Base-by-base conservation (phyloP, 2,329 filamentous ascomycete species). In the Cordyceps militaris region DNA sequence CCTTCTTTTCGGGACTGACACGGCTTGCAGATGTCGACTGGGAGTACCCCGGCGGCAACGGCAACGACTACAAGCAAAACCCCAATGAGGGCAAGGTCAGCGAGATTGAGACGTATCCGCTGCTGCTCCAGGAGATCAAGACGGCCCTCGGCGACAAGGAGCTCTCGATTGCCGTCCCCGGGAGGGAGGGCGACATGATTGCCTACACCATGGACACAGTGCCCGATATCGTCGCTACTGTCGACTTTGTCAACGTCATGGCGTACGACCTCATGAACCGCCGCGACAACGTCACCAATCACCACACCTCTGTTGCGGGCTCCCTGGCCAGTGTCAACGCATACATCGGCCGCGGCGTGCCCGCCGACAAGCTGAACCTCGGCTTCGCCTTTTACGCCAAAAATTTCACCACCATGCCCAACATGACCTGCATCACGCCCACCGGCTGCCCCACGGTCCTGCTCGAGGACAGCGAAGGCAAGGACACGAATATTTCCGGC, bases 251-350 rank as follows among this genome's bases (percentile, higher is more conserved):
- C 65, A 89, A 89, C 50, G 71, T 89, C 61, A 89, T 89, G 86
- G 78, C 80, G 9, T 89, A 89, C 67, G 87, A 90, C 66, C 67
- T 90, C 49, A 86, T 87, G 79, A 89, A 88, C 71, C 83, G 87
- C 11, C 81, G 87, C n/a, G 83, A 89, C 67, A 81, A 74, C 51
- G 69, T 76, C 21, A 89, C 86, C 2, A 78, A 76, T 28, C 87
- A 89, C 66, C 85, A 89, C 64, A 81, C 79, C 10, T 82, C 83
- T 6, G 71, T 88, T 24, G 64, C 74, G 51, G 76, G 74, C 13
- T 83, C 84, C 9, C 66, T 81, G 1, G 72, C 78, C 4, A 73
- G 80, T 0, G 69, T 90, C 65, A 73, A 84, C 53, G 76, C 77
- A 38, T 89, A 89, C 67, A 68, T 85, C 16, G 70, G 73, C 2